Evolutionary conservation across 768 basidiomycete species (phyloP).

Genomic region (Xerocomellus intermedius): DNA sequence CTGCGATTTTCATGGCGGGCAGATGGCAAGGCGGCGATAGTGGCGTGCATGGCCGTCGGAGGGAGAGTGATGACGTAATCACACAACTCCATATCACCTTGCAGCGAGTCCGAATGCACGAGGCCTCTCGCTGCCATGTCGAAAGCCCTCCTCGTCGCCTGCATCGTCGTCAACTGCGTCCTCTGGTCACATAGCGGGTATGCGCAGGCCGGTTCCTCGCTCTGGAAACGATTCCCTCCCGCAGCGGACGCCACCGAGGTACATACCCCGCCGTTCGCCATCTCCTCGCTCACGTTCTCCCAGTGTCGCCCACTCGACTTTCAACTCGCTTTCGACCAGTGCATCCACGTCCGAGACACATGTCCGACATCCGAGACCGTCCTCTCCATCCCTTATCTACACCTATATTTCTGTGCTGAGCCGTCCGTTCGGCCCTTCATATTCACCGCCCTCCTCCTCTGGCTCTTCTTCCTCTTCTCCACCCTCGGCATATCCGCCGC

Average conservation of each 20-base stretch:
- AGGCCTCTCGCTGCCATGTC: constrained; percentile 40
- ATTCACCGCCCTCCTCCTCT: constrained; percentile 65
- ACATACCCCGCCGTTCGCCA: too few species aligned
- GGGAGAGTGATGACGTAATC: constrained; percentile 14
- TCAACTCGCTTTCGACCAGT: constrained; percentile 52
- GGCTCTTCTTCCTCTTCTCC: constrained; percentile 92
- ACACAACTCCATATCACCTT: too few species aligned
- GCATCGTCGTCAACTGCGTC: constrained; percentile 55
- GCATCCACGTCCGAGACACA: constrained; percentile 54
- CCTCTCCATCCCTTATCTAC: constrained; percentile 68
- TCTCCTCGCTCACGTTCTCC: constrained; percentile 4
- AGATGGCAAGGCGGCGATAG: too few species aligned
- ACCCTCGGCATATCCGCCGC: constrained; percentile 93
- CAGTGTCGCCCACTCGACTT: constrained; percentile 69
- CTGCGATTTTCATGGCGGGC: constrained; percentile 77
- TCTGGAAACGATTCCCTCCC: constrained; percentile 10
- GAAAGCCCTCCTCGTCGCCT: constrained; percentile 49
- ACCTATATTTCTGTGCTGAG: constrained; percentile 67
- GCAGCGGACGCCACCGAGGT: too few species aligned
- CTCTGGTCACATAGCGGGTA: constrained; percentile 66
- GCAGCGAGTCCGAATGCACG: too few species aligned
- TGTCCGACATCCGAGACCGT: constrained; percentile 64
- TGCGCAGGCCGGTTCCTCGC: constrained; percentile 35
- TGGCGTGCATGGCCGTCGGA: not conserved
- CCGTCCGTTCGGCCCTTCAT: constrained; percentile 52